phyloP scores from a whole-genome alignment of 352 stramenopile species.

The Globisporangium spinosum region DNA sequence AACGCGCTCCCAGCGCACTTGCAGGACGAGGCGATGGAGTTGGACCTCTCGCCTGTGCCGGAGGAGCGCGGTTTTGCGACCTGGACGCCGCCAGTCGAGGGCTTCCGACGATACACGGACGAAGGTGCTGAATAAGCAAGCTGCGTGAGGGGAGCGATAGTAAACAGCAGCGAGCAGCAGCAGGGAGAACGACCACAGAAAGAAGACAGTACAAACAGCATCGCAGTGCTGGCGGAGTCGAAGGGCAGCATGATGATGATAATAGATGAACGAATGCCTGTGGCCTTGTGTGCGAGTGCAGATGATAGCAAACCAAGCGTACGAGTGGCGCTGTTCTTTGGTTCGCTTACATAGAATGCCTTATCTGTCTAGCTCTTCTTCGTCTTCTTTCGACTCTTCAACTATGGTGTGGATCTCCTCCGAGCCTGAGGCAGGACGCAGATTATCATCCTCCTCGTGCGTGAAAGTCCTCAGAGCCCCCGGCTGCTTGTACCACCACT shows the following conservation, averaged over 20 bases:
- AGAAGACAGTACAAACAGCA: constrained; percentile 17
- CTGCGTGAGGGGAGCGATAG: background rate
- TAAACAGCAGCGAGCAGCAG: constrained; percentile 21
- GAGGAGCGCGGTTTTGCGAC: constrained; percentile 74
- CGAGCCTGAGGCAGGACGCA: background rate
- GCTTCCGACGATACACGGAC: constrained; percentile 81
- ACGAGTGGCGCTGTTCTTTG: background rate
- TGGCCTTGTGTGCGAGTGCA: background rate
- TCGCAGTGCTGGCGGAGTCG: background rate
- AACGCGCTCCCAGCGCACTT: constrained; percentile 78
- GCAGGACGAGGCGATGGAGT: constrained; percentile 73
- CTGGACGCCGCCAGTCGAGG: constrained; percentile 84
- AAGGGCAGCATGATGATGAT: background rate
- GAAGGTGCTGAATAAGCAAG: constrained; percentile 40
- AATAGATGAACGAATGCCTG: constrained; percentile 10
- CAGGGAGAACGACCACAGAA: constrained; percentile 6
- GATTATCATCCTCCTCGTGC: background rate
- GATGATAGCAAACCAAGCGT: background rate
- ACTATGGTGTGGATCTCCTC: constrained; percentile 5
- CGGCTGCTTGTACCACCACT: constrained; percentile 77
- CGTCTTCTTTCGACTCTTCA: constrained; percentile 7
- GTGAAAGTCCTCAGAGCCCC: constrained; percentile 7
- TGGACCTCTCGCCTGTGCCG: constrained; percentile 56
- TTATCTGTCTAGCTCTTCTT: constrained; percentile 1
- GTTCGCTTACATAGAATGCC: background rate